phyloP scores from a whole-genome alignment of 23 red algal genomes.

The Agarophyton chilense region DNA sequence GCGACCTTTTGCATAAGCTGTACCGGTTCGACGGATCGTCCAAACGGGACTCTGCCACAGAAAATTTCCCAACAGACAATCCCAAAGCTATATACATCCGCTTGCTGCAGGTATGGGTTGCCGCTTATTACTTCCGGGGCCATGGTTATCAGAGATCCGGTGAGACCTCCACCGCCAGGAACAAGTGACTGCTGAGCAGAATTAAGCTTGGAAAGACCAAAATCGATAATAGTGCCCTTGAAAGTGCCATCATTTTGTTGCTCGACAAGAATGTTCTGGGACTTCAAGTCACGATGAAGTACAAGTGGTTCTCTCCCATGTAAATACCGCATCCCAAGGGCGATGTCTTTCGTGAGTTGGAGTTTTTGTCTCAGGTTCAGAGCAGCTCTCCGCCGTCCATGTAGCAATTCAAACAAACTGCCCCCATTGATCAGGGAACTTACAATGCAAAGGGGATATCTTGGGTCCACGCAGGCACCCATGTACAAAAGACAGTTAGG shows the following conservation, averaged over 20 bases:
- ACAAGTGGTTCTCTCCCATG: conserved; percentile 80
- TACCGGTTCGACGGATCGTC: conserved; percentile 24
- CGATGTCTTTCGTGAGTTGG: conserved; percentile 72
- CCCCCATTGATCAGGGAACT: conserved; percentile 92
- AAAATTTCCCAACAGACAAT: conserved; percentile 84
- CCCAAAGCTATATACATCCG: conserved; percentile 88
- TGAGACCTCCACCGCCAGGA: conserved; percentile 43
- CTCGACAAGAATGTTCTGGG: conserved; percentile 87
- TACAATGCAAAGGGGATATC: conserved; percentile 95
- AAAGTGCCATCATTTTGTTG: conserved; percentile 65
- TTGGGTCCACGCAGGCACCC: conserved; percentile 85
- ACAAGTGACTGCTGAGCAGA: conserved; percentile 60
- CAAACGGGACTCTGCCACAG: conserved; percentile 60
- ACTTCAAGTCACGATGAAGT: conserved; percentile 92
- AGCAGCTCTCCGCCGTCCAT: conserved; percentile 14
- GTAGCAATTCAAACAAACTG: conserved; percentile 81
- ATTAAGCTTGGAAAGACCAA: conserved; percentile 72
- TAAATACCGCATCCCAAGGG: conserved; percentile 89
- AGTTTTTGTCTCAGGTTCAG: conserved; percentile 47
- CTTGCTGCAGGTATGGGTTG: conserved; percentile 58
- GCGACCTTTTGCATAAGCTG: conserved; percentile 78
- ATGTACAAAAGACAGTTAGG: conserved; percentile 99
- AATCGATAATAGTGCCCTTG: conserved; percentile 74
- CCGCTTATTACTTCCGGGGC: conserved; percentile 92
- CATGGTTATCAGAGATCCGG: conserved; percentile 78